Evolutionary conservation across 2,329 filamentous ascomycete genomes (phyloP).

Genomic region (Biscogniauxia mediterranea): DNA sequence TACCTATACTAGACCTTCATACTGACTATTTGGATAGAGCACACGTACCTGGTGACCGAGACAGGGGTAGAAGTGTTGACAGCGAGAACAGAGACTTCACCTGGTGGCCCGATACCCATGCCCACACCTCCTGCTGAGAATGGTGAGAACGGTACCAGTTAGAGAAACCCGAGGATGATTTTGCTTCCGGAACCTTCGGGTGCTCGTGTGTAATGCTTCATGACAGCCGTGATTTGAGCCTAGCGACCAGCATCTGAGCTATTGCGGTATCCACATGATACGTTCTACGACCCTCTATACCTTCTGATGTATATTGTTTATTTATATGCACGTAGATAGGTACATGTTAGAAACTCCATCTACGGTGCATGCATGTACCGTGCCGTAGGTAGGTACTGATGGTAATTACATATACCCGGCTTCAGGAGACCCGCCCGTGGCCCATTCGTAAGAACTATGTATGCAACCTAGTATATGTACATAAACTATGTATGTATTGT

Average conservation of each 20-base stretch:
- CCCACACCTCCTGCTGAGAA: conserved; percentile 47
- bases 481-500: background rate
- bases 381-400: too few relatives aligned
- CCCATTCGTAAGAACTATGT: too few relatives aligned
- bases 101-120: conserved; percentile 70
- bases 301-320: background rate
- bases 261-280: background rate
- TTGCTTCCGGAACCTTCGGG: background rate
- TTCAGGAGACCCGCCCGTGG: too few relatives aligned
- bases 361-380: too few relatives aligned
- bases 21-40: conserved; percentile 51
- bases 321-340: too few relatives aligned
- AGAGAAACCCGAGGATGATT: background rate
- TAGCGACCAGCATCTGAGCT: background rate
- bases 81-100: conserved; percentile 68
- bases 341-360: too few relatives aligned
- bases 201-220: background rate
- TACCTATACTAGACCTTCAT: background rate
- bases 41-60: conserved; percentile 81
- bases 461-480: too few relatives aligned
- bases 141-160: conserved; percentile 14
- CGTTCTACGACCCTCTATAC: background rate
- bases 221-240: background rate
- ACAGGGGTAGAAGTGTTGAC: conserved; percentile 82
- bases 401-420: too few relatives aligned